Evolutionary conservation across 257 asterid species (phyloP).

Genomic region (Pogostemon cablin): DNA sequence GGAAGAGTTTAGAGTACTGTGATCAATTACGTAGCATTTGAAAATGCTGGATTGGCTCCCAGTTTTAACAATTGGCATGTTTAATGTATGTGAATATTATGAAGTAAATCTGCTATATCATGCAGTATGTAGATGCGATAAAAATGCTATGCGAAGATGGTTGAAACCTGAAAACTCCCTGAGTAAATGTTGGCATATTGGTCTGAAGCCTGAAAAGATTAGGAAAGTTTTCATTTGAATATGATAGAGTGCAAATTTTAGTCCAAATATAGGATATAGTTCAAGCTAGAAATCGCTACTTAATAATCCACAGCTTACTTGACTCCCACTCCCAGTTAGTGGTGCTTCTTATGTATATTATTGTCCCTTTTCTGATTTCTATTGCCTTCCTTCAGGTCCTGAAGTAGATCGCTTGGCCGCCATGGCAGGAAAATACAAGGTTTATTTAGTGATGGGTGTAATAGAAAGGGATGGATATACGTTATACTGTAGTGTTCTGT

Average conservation of each 20-base stretch:
- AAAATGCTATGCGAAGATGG: not conserved
- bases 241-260: not conserved
- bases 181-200: constrained; percentile 7
- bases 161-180: constrained; percentile 5
- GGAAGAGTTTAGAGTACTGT: not conserved
- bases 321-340: not conserved
- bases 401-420: constrained; percentile 93
- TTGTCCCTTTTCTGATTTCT: not conserved
- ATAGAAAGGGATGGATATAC: constrained; percentile 95
- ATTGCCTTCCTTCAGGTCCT: constrained; percentile 59
- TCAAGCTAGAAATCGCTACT: not conserved
- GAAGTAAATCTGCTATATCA: not conserved
- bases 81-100: not conserved
- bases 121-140: not conserved
- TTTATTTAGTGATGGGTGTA: constrained; percentile 84
- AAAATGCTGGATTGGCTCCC: too few relatives aligned
- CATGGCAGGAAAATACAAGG: constrained; percentile 94
- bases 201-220: not conserved
- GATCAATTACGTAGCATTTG: too few relatives aligned
- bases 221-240: not conserved
- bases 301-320: not conserved
- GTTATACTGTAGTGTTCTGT: constrained; percentile 81
- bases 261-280: not conserved
- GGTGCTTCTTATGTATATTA: not conserved
- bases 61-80: not conserved